These are phyloP conservation scores for Lactarius tabidus DNA, from an alignment of 768 basidiomycete species.

Conservation along the genomic window DNA sequence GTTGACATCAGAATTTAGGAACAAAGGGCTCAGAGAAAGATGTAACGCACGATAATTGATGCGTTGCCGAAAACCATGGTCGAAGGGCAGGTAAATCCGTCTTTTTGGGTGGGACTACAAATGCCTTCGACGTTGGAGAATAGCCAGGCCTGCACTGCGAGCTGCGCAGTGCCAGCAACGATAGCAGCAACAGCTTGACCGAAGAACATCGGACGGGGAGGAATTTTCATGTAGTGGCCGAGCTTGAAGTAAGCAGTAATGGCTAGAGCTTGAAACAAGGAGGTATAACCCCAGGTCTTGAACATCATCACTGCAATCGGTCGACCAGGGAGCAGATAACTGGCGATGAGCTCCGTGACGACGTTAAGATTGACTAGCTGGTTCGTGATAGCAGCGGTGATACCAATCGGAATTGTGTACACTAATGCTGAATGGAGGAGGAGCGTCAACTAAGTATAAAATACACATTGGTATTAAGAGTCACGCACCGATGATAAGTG, in stretches of 20 bases:
- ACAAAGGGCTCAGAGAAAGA: background rate
- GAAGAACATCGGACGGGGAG: slow-evolving; percentile 68
- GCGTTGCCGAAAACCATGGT: slow-evolving; percentile 48
- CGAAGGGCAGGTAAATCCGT: background rate
- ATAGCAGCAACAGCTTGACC: slow-evolving; percentile 48
- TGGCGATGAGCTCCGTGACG: slow-evolving; percentile 75
- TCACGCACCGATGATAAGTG: slow-evolving; percentile 55
- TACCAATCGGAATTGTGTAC: slow-evolving; percentile 73
- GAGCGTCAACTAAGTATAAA: background rate
- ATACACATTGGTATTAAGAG: background rate
- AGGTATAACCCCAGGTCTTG: slow-evolving; percentile 78
- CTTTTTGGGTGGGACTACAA: slow-evolving; percentile 48
- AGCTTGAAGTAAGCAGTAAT: slow-evolving; percentile 79
- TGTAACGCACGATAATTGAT: background rate
- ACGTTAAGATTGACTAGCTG: slow-evolving; percentile 70
- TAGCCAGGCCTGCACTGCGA: slow-evolving; percentile 56
- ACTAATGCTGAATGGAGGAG: slow-evolving; percentile 36
- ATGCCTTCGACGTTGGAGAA: slow-evolving; percentile 30
- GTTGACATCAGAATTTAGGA: background rate
- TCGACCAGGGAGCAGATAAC: slow-evolving; percentile 77
- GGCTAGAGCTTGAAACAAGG: slow-evolving; percentile 59
- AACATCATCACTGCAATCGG: slow-evolving; percentile 84
- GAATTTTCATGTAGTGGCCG: slow-evolving; percentile 68
- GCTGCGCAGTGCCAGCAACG: slow-evolving; percentile 61
- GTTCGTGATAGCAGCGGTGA: slow-evolving; percentile 77